Percentiles rank a stretch among this genome's conserved stretches.
Conservation (phyloP, 371 early-diverging fungal genomes). For the Mortierella sp. region DNA sequence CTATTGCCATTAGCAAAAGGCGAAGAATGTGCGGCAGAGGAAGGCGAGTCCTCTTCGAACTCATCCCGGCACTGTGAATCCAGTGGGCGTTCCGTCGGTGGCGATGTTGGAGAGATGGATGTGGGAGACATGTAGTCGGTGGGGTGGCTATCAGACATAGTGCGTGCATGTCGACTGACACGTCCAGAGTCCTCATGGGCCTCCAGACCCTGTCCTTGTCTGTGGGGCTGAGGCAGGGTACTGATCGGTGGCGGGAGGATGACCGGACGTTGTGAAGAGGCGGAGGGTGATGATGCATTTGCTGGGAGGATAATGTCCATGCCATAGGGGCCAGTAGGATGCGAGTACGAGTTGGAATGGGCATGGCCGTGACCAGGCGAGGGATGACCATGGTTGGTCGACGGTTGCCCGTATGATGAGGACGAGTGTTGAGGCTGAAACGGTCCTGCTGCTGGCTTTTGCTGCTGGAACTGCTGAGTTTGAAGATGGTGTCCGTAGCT, state of each 20-base stretch:
- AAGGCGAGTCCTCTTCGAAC: conserved; percentile 41
- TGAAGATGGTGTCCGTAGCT: conserved; percentile 37
- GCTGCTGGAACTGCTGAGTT: conserved; percentile 43
- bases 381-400: neutral
- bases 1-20: conserved; percentile 23
- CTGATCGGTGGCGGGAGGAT: conserved; percentile 45
- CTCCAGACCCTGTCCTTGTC: conserved; percentile 21
- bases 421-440: conserved; percentile 32
- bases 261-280: conserved; percentile 25
- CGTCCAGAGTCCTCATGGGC: conserved; percentile 37
- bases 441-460: conserved; percentile 20
- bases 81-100: conserved; percentile 33
- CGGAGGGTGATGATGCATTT: neutral
- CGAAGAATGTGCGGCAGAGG: conserved; percentile 23
- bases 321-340: conserved; percentile 23
- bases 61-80: conserved; percentile 39
- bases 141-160: conserved; percentile 47
- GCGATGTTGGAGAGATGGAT: conserved; percentile 41
- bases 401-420: conserved; percentile 9
- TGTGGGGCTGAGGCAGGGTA: conserved; percentile 20
- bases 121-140: conserved; percentile 40
- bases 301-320: conserved; percentile 51
- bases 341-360: conserved; percentile 24
- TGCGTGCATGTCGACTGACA: conserved; percentile 38
- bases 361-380: conserved; percentile 9